phyloP scores from a whole-genome alignment of 2,329 filamentous ascomycete genomes.

The Zymoseptoria passerinii region DNA sequence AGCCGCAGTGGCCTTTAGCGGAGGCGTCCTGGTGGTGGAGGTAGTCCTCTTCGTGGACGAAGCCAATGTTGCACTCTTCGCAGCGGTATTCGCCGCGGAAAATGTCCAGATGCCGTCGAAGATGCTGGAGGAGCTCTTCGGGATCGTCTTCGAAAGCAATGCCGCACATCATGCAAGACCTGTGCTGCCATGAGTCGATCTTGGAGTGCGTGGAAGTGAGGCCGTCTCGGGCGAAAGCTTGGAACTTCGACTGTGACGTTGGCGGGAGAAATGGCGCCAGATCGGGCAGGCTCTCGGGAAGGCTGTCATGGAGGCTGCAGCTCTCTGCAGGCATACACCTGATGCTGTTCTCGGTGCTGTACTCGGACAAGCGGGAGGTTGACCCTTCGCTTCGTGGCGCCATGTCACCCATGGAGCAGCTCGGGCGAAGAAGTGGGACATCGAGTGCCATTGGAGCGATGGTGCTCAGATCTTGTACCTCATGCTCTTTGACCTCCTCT shows the following conservation, averaged over 20 bases:
- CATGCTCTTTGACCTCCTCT: not conserved
- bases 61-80: conserved; percentile 19
- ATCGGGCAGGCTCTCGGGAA: not conserved
- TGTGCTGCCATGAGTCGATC: conserved; percentile 12
- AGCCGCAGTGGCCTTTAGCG: conserved; percentile 20
- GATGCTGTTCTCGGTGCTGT: not conserved
- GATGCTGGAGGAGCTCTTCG: conserved; percentile 15
- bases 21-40: conserved; percentile 15
- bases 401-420: not conserved
- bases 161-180: conserved; percentile 19
- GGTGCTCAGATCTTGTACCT: not conserved
- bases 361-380: not conserved
- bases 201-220: conserved; percentile 4
- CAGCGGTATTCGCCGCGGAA: conserved; percentile 19
- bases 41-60: conserved; percentile 21
- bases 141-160: conserved; percentile 17
- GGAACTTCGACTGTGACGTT: not conserved
- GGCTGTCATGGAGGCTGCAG: too few species aligned
- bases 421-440: not conserved
- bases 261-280: not conserved
- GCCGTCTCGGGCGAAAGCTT: not conserved
- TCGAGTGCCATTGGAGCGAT: not conserved
- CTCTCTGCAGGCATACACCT: not conserved
- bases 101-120: conserved; percentile 17
- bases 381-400: not conserved